Conservation (phyloP, 805 yeast genomes). For the Ogataea neopini region DNA sequence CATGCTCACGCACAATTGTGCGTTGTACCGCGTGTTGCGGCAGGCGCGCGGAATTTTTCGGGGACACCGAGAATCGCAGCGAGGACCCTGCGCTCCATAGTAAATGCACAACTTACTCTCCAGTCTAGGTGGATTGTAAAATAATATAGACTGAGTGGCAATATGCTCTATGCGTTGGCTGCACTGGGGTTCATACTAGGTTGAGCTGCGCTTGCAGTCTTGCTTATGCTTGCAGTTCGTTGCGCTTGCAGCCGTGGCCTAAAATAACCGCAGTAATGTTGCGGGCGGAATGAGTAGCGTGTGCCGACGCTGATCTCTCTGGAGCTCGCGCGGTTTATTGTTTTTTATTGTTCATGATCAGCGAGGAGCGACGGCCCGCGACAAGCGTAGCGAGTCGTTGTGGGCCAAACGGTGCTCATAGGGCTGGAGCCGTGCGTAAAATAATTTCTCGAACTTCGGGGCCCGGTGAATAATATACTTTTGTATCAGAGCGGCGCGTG, state of each 20-base stretch:
- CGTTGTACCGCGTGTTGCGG: neutral
- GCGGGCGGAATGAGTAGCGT: neutral
- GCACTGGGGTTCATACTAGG: neutral
- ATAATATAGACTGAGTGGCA: neutral
- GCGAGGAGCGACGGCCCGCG: neutral
- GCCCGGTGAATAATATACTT: too few relatives aligned
- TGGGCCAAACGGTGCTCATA: neutral
- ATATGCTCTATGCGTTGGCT: neutral
- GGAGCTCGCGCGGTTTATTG: constrained; percentile 4
- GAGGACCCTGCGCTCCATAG: neutral
- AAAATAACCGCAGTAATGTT: neutral
- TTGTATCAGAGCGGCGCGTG: too few relatives aligned
- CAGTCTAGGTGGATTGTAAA: neutral
- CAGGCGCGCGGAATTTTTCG: constrained; percentile 1
- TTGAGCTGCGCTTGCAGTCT: neutral
- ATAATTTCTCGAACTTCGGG: too few relatives aligned
- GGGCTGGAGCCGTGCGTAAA: too few relatives aligned
- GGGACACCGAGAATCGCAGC: neutral
- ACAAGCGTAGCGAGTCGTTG: neutral
- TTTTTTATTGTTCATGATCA: neutral
- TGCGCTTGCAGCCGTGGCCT: neutral
- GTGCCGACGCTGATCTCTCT: neutral
- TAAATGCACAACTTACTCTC: neutral
- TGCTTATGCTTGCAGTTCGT: neutral
- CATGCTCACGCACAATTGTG: neutral